Base-by-base conservation (phyloP, 768 basidiomycete species). In the Cystobasidium onofrii region DNA sequence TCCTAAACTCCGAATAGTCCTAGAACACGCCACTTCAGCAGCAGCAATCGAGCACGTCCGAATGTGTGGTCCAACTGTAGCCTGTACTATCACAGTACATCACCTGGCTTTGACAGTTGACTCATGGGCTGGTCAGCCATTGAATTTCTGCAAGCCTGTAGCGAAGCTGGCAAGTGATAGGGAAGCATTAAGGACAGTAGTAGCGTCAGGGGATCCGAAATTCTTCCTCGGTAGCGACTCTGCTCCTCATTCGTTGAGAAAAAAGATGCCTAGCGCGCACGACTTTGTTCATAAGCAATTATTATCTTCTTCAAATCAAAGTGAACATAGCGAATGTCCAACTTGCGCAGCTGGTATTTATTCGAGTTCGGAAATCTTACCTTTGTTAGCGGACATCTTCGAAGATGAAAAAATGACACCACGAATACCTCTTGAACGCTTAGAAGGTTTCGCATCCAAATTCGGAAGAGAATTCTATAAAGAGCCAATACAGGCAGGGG, bases 151-250 rank as follows among this genome's bases (percentile, higher is more conserved):
- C 84, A 99, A 98, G 81, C 96, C 96, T 0, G 90, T 99, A 25
- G 93, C 96, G 15, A 99, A 99, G 82, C 93, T 87, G 80, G 95
- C 95, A 1, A 88, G 90, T 76, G 96, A 99, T 80, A 85, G 95
- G 18, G 81, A 86, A 78, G 92, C 95, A 17, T 82, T 99, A 73
- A 86, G 87, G 64, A 85, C 89, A 25, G 87, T 92, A 33, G 85
- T 76, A 55, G 67, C 25, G 1, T 72, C 77, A 87, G 94, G 94
- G 1, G 90, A 95, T 81, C 89, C 92, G 1, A 88, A 90, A 61
- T 99, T 99, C 82, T 99, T 99, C 86, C 84, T 99, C 70, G 96
- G 96, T 23, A 94, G 91, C 20, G 96, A 99, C 82, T 92, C 90
- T 33, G 96, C 96, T 0, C 96, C 96, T 46, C 96, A 99, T 81